Base-by-base conservation (phyloP, 768 basidiomycete species). In the Termitomyces sp. region DNA sequence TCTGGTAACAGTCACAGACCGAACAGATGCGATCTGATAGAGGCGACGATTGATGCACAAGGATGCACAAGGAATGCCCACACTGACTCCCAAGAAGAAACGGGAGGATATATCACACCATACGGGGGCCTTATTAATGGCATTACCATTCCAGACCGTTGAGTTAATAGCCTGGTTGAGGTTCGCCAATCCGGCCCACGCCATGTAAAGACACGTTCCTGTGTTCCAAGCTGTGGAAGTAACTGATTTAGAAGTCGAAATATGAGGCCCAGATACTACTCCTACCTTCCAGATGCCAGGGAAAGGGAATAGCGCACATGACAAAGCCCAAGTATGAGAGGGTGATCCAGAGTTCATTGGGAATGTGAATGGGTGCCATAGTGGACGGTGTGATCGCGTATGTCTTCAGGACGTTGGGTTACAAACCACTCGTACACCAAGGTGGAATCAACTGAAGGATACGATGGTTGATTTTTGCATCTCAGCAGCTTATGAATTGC, bases 191-290 rank as follows among this genome's bases (percentile, higher is more conserved):
- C 77, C 81, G 7, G 77, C 76, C 91, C 89, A 92, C 34, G 74
- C 57, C 73, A 92, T 91, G 73, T 81, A 86, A 40, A 83, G 69
- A 58, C 89, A 83, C 12, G 89, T 90, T 25, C 87, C 65, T 34
- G 65, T 66, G 40, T 66, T 66, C 65, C 65, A 59, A 42, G 58
- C 56, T 51, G 41, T 6, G 11, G 27, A 23, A 5, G 30, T 40
- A 10, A 43, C 34, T 41, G 32, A 54, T 43, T n/a, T 34, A 49
- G 19, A 28, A 7, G 32, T 45, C 12, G 25, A 49, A 37, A 50
- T 39, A 16, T 21, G 30, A 12, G 6, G 37, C 30, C 39, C 14
- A 9, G 34, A 35, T 37, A 19, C 14, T 32, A 21, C 39, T 35
- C 52, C 2, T 58, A 79, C 78, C 85, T 76, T 86, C 78, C 42